phyloP scores from a whole-genome alignment of 805 yeast species.

The Danielia oregonensis region DNA sequence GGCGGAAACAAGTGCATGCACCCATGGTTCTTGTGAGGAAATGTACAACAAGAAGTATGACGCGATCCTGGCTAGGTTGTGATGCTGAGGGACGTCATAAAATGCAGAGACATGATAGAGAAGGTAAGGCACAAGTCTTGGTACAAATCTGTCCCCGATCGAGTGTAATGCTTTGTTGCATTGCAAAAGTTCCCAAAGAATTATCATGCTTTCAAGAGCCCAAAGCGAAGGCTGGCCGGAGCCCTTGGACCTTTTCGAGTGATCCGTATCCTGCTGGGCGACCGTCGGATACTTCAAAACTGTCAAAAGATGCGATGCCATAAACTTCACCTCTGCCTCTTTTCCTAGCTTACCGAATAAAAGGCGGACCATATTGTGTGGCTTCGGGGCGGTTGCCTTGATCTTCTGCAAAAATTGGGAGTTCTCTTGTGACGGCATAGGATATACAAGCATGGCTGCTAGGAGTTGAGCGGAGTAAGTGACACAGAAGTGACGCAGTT shows the following conservation, averaged over 20 bases:
- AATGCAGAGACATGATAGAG: conserved; percentile 56
- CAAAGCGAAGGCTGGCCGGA: conserved; percentile 34
- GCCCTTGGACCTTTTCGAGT: conserved; percentile 1
- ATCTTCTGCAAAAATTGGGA: conserved; percentile 34
- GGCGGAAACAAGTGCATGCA: conserved; percentile 42
- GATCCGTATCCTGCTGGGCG: not conserved
- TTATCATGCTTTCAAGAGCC: conserved; percentile 55
- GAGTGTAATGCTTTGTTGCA: conserved; percentile 57
- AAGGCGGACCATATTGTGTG: conserved; percentile 46
- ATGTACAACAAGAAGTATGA: conserved; percentile 52
- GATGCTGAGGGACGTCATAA: conserved; percentile 34
- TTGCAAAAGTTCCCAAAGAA: conserved; percentile 75
- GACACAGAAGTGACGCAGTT: conserved; percentile 45
- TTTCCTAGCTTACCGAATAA: conserved; percentile 52
- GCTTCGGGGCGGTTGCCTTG: conserved; percentile 27
- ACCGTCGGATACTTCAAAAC: conserved; percentile 20
- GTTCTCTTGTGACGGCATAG: conserved; percentile 46
- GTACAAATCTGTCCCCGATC: conserved; percentile 39
- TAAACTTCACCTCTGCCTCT: conserved; percentile 49
- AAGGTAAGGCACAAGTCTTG: conserved; percentile 51
- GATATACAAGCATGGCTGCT: conserved; percentile 57
- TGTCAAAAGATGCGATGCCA: conserved; percentile 45
- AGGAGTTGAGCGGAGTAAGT: conserved; percentile 60
- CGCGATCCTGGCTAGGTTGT: conserved; percentile 46
- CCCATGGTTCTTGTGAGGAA: conserved; percentile 36